Conservation (phyloP, 768 basidiomycete genomes). For the Collybia sp. region DNA sequence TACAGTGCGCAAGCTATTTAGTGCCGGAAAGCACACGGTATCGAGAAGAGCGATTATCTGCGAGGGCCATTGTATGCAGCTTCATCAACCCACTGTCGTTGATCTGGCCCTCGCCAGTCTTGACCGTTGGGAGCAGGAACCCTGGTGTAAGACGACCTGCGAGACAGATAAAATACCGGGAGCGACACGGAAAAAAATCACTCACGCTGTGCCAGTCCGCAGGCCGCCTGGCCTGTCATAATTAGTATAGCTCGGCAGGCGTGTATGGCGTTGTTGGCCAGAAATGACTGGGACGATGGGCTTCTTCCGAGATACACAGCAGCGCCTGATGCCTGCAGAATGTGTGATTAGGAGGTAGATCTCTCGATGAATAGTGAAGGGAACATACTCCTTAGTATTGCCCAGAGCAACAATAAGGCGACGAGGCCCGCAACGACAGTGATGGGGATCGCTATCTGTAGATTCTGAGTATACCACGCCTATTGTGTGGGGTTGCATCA, state of each 20-base stretch:
- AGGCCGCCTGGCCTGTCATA: slow-evolving; percentile 12
- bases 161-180: background rate
- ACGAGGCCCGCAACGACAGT: slow-evolving; percentile 68
- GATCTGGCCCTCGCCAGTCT: slow-evolving; percentile 14
- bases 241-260: slow-evolving; percentile 10
- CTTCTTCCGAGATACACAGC: slow-evolving; percentile 19
- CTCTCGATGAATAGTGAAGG: background rate
- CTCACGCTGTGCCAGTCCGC: too few relatives aligned
- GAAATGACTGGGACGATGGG: too few relatives aligned
- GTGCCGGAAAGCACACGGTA: too few relatives aligned
- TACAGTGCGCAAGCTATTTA: too few relatives aligned
- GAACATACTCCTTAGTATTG: slow-evolving; percentile 37
- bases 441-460: slow-evolving; percentile 76
- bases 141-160: slow-evolving; percentile 23
- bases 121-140: slow-evolving; percentile 12
- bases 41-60: slow-evolving; percentile 4
- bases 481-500: slow-evolving; percentile 19
- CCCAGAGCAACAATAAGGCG: slow-evolving; percentile 52
- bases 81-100: slow-evolving; percentile 41
- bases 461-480: slow-evolving; percentile 75
- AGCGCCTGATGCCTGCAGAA: slow-evolving; percentile 27
- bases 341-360: background rate
- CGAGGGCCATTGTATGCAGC: slow-evolving; percentile 33
- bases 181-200: too few relatives aligned
- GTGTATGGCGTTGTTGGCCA: slow-evolving; percentile 8